A percentile compares a stretch with the other conserved stretches of the same genome.
phyloP scores from a whole-genome alignment of 2,329 filamentous ascomycete species.

The Hymenoscyphus repandus region DNA sequence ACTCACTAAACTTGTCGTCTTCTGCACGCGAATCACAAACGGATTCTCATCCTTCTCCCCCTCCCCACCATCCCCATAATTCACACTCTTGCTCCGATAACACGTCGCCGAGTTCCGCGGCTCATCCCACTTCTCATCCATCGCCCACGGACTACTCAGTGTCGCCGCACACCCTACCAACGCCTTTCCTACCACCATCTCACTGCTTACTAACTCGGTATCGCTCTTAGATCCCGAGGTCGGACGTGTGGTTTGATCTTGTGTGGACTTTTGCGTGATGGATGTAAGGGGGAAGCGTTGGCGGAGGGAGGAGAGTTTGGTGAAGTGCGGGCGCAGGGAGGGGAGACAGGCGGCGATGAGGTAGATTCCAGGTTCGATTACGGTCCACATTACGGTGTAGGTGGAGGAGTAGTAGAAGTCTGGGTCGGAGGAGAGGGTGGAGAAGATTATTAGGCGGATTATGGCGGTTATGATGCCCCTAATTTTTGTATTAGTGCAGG shows the following conservation, averaged over 20 bases:
- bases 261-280: not conserved
- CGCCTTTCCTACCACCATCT: not conserved
- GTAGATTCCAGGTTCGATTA: slow-evolving; percentile 5
- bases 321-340: slow-evolving; percentile 2
- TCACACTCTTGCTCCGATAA: not conserved
- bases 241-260: not conserved
- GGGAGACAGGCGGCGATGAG: slow-evolving; percentile 4
- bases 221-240: not conserved
- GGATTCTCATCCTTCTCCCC: not conserved
- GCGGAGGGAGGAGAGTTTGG: not conserved
- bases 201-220: not conserved
- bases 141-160: not conserved
- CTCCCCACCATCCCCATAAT: not conserved
- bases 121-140: not conserved
- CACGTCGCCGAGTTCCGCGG: not conserved
- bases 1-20: slow-evolving; percentile 1
- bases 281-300: not conserved
- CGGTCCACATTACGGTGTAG: slow-evolving; percentile 2
- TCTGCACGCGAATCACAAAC: slow-evolving; percentile 2
- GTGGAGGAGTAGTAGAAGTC: slow-evolving; percentile 2
- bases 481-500: too few relatives aligned
- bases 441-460: slow-evolving; percentile 1
- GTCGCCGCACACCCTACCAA: not conserved
- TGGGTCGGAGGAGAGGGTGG: not conserved
- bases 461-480: slow-evolving; percentile 5